Percentiles rank a stretch among this genome's conserved stretches.
Evolutionary conservation across 177 flowering plant genomes (phyloP).

Genomic region (Vitis hybrid): DNA sequence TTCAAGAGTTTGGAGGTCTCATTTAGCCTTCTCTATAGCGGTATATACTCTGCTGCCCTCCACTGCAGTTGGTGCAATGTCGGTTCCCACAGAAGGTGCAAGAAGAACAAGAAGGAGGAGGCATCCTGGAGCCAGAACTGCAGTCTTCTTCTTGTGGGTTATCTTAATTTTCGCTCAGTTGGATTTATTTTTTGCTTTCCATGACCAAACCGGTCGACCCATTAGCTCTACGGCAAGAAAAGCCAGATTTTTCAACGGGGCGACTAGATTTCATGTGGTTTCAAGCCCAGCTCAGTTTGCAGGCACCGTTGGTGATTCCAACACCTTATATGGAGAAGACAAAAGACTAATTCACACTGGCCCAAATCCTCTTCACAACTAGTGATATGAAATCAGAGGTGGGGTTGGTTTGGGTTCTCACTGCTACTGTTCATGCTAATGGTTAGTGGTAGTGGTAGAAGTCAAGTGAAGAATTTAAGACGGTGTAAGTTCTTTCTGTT

Average conservation of each 20-base stretch:
- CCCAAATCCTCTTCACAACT: conserved; percentile 90
- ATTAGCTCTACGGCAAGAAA: conserved; percentile 33
- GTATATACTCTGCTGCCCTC: not conserved
- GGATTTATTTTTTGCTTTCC: conserved; percentile 10
- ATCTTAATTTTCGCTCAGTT: conserved; percentile 33
- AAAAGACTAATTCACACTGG: conserved; percentile 77
- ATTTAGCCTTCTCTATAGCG: too few species aligned
- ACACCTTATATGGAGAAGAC: conserved; percentile 44
- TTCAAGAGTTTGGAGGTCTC: too few species aligned
- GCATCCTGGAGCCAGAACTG: conserved; percentile 9
- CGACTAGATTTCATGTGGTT: conserved; percentile 20
- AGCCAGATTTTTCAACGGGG: conserved; percentile 24
- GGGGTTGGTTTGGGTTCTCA: not conserved
- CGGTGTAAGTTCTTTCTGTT: not conserved
- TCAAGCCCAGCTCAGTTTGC: conserved; percentile 13
- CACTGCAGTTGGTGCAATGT: conserved; percentile 4
- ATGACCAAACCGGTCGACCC: conserved; percentile 4
- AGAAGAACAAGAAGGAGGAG: conserved; percentile 19
- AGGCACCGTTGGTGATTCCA: conserved; percentile 10
- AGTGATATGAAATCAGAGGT: conserved; percentile 5
- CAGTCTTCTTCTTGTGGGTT: conserved; percentile 36
- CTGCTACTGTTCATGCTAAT: too few species aligned
- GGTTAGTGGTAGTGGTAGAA: not conserved
- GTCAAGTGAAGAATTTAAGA: not conserved
- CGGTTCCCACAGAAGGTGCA: not conserved